phyloP scores from a whole-genome alignment of 2,329 filamentous ascomycete species.

The Epichloe festucae region DNA sequence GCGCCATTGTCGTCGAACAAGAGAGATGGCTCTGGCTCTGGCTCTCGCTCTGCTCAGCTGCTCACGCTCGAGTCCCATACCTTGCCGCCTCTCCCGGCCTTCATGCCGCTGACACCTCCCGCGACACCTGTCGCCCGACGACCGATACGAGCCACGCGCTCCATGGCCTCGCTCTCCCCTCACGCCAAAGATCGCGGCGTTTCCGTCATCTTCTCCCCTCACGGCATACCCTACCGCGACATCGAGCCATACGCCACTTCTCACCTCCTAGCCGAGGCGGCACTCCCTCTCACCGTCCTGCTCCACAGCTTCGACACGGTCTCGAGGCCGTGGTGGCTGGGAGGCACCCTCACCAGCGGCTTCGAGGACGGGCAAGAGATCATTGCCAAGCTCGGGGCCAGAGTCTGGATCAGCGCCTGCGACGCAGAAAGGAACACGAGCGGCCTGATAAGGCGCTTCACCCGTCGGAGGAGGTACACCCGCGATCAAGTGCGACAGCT shows the following conservation, averaged over 20 bases:
- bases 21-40: neutral
- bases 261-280: conserved; percentile 41
- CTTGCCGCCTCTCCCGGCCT: conserved; percentile 6
- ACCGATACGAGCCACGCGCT: conserved; percentile 23
- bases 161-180: conserved; percentile 21
- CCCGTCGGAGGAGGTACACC: conserved; percentile 32
- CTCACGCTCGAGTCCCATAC: neutral
- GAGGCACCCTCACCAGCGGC: conserved; percentile 44
- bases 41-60: neutral
- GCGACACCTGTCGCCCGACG: conserved; percentile 21
- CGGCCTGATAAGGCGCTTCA: conserved; percentile 37
- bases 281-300: conserved; percentile 49
- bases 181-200: conserved; percentile 31
- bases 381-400: conserved; percentile 5
- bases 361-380: conserved; percentile 41
- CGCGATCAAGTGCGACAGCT: conserved; percentile 31
- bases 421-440: conserved; percentile 36
- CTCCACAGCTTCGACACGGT: conserved; percentile 51
- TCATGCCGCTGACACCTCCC: conserved; percentile 23
- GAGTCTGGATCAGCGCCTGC: conserved; percentile 28
- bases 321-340: conserved; percentile 47
- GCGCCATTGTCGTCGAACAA: conserved; percentile 6
- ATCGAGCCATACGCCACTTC: conserved; percentile 42
- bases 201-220: conserved; percentile 52
- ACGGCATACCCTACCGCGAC: conserved; percentile 42